A percentile compares a stretch with the other conserved stretches of the same genome.
Evolutionary conservation across 495 filamentous ascomycete species (phyloP).

Genomic region (Penicillium desertorum): DNA sequence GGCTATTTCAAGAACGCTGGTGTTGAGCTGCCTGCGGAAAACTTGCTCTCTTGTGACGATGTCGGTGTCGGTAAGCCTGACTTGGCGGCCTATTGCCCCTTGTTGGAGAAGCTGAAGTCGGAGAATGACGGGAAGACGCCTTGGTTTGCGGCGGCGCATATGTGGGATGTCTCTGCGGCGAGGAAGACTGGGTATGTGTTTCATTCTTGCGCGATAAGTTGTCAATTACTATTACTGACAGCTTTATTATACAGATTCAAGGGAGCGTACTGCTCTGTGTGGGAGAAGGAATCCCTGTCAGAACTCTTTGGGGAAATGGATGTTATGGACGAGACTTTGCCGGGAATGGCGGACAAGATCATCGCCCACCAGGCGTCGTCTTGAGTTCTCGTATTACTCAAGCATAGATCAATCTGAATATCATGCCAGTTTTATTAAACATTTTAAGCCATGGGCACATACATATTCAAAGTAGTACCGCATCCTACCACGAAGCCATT

Average conservation of each 20-base stretch:
- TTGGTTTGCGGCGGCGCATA: conserved; percentile 42
- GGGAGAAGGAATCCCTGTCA: conserved; percentile 37
- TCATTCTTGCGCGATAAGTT: not conserved
- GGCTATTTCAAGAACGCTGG: conserved; percentile 40
- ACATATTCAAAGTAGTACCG: not conserved
- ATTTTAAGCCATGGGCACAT: not conserved
- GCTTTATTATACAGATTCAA: conserved; percentile 27
- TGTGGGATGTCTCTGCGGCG: conserved; percentile 42
- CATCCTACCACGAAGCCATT: not conserved
- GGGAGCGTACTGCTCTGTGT: conserved; percentile 35
- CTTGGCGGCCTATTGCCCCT: conserved; percentile 27
- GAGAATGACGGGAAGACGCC: conserved; percentile 25
- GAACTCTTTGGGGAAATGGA: conserved; percentile 42
- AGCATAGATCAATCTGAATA: not conserved
- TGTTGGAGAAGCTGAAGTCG: conserved; percentile 26
- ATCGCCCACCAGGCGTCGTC: conserved; percentile 25
- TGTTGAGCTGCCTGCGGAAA: conserved; percentile 36
- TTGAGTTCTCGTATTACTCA: not conserved
- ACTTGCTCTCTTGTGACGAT: conserved; percentile 35
- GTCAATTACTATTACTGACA: not conserved
- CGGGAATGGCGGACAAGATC: conserved; percentile 42
- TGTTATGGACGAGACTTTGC: conserved; percentile 40
- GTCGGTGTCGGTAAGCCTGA: conserved; percentile 36
- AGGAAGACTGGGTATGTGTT: conserved; percentile 28
- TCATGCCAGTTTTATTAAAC: not conserved